phyloP scores from a whole-genome alignment of 129 eudicot species.

The Solidago caesia region DNA sequence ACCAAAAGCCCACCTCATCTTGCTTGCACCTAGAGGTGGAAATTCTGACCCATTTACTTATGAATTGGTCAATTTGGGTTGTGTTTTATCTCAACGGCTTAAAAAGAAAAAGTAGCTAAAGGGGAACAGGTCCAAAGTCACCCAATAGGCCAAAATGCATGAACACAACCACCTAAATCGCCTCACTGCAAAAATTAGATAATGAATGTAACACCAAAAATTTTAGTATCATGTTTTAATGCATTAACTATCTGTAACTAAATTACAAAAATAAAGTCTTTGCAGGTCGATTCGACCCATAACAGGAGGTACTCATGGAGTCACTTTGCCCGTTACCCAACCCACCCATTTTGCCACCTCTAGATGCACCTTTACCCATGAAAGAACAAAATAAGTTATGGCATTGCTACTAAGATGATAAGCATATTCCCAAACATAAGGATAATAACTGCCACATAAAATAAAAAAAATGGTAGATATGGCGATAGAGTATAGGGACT shows the following conservation, averaged over 20 bases:
- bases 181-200: neutral
- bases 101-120: no score
- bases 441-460: neutral
- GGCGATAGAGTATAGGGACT: neutral
- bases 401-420: conserved; percentile 1
- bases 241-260: neutral
- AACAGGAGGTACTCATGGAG: no score
- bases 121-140: neutral
- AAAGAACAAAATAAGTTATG: neutral
- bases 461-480: neutral
- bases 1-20: no score
- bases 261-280: neutral
- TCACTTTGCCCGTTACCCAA: neutral
- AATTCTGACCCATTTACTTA: no score
- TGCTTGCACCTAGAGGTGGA: no score
- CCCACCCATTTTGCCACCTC: conserved; percentile 7
- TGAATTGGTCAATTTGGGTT: neutral
- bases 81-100: neutral
- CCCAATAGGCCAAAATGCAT: neutral
- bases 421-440: neutral
- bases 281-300: neutral
- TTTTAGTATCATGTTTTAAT: neutral
- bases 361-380: no score
- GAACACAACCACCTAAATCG: neutral
- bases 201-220: neutral